Evolutionary conservation across 2,329 filamentous ascomycete genomes (phyloP).

Genomic region (Parasarocladium wereldwijsianum): DNA sequence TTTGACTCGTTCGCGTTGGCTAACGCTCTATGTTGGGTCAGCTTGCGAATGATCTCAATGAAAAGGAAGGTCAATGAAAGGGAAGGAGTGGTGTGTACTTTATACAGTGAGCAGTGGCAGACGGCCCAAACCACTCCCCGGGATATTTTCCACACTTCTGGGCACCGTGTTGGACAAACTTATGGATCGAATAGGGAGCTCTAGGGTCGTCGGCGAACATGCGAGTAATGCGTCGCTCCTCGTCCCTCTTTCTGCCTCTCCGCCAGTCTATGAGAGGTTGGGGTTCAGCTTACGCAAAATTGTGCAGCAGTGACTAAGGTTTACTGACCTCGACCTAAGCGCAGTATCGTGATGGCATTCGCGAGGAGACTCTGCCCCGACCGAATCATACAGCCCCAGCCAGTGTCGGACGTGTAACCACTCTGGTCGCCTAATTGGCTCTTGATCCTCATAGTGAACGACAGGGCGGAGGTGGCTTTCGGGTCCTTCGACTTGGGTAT

Average conservation of each 20-base stretch:
- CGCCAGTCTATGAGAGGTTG: slow-evolving; percentile 50
- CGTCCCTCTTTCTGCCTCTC: slow-evolving; percentile 36
- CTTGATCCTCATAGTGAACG: slow-evolving; percentile 70
- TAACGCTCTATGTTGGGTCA: slow-evolving; percentile 45
- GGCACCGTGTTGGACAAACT: slow-evolving; percentile 81
- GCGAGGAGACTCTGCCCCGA: slow-evolving; percentile 88
- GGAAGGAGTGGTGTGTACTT: slow-evolving; percentile 18
- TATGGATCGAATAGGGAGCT: slow-evolving; percentile 88
- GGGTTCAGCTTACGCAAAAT: too few species aligned
- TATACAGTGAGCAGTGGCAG: slow-evolving; percentile 85
- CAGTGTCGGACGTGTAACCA: slow-evolving; percentile 84
- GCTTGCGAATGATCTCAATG: slow-evolving; percentile 4
- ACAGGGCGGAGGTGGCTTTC: slow-evolving; percentile 56
- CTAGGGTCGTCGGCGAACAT: slow-evolving; percentile 76
- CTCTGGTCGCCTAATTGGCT: slow-evolving; percentile 63
- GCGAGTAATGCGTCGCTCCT: slow-evolving; percentile 59
- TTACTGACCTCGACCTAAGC: slow-evolving; percentile 62
- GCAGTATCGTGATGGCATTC: slow-evolving; percentile 61
- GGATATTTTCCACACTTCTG: slow-evolving; percentile 83
- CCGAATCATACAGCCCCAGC: slow-evolving; percentile 98
- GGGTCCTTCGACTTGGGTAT: slow-evolving; percentile 71
- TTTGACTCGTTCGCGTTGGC: slow-evolving; percentile 48
- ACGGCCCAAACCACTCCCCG: slow-evolving; percentile 98
- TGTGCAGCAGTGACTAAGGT: neutral
- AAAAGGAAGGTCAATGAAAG: too few species aligned